phyloP scores from a whole-genome alignment of 768 basidiomycete species.

The Pisolithus albus region DNA sequence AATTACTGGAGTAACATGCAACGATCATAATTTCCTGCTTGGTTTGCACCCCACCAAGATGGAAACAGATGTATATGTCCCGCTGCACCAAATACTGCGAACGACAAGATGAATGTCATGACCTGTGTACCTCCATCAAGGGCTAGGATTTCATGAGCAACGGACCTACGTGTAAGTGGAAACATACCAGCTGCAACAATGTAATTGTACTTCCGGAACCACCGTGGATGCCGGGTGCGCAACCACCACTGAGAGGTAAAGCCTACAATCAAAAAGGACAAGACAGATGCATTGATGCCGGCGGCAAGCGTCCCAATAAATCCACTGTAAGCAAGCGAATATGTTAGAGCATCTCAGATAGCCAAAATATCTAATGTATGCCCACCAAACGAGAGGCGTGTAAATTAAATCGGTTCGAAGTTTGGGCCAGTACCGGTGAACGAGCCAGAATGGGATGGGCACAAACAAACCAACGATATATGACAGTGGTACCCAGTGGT shows the following conservation, averaged over 20 bases:
- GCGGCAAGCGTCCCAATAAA: slow-evolving; percentile 12
- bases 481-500: slow-evolving; percentile 36
- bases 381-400: slow-evolving; percentile 24
- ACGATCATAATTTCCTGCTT: slow-evolving; percentile 29
- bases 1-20: background rate
- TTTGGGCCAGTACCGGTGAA: slow-evolving; percentile 31
- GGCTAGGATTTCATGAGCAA: slow-evolving; percentile 8
- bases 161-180: no score
- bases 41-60: slow-evolving; percentile 49
- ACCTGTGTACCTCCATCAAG: slow-evolving; percentile 40
- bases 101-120: slow-evolving; percentile 48
- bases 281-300: slow-evolving; percentile 24
- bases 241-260: slow-evolving; percentile 34
- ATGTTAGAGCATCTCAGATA: slow-evolving; percentile 1
- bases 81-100: slow-evolving; percentile 45
- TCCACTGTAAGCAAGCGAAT: slow-evolving; percentile 3
- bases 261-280: slow-evolving; percentile 16
- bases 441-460: slow-evolving; percentile 37
- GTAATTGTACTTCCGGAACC: slow-evolving; percentile 35
- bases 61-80: slow-evolving; percentile 43
- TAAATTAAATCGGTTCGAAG: slow-evolving; percentile 22
- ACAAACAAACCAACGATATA: slow-evolving; percentile 27
- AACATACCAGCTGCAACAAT: slow-evolving; percentile 35
- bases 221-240: slow-evolving; percentile 29
- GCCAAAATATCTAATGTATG: background rate